Conservation (phyloP, 768 basidiomycete genomes). For the Pulveroboletus sp. region DNA sequence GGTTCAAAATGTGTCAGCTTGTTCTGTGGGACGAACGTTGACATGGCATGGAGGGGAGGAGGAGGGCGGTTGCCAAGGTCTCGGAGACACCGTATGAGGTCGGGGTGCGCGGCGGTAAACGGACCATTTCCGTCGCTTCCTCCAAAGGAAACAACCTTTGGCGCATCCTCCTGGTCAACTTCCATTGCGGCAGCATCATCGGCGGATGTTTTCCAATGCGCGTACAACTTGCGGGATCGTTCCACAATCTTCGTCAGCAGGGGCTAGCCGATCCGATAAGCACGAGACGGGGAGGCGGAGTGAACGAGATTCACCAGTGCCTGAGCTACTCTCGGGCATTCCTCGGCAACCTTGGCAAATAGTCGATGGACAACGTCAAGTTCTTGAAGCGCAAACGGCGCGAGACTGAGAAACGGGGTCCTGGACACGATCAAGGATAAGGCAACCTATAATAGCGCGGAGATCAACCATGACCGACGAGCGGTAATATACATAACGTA, state of each 20-base stretch:
- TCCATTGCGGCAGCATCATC: constrained; percentile 24
- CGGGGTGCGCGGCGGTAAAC: constrained; percentile 23
- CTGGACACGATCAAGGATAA: constrained; percentile 61
- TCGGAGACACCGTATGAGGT: constrained; percentile 22
- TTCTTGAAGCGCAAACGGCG: constrained; percentile 55
- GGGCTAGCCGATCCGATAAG: constrained; percentile 35
- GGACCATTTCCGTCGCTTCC: constrained; percentile 3
- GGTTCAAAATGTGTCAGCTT: constrained; percentile 14
- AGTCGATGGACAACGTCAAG: constrained; percentile 54
- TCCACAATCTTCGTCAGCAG: constrained; percentile 52
- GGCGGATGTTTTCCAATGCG: constrained; percentile 34
- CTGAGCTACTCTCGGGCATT: constrained; percentile 57
- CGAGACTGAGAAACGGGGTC: constrained; percentile 53
- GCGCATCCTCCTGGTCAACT: constrained; percentile 15
- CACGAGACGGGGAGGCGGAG: neutral
- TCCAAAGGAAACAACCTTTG: neutral
- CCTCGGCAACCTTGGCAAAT: constrained; percentile 51
- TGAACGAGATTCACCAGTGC: constrained; percentile 43
- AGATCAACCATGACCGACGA: neutral
- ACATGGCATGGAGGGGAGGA: constrained; percentile 20
- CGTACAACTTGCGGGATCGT: constrained; percentile 44
- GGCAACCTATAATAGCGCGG: constrained; percentile 43
- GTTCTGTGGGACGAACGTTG: constrained; percentile 21
- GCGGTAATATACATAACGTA: constrained; percentile 32
- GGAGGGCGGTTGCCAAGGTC: constrained; percentile 19